These are phyloP conservation scores for Metarhizium guizhouense DNA, from an alignment of 2,329 filamentous ascomycete genomes.

Conservation along the genomic window DNA sequence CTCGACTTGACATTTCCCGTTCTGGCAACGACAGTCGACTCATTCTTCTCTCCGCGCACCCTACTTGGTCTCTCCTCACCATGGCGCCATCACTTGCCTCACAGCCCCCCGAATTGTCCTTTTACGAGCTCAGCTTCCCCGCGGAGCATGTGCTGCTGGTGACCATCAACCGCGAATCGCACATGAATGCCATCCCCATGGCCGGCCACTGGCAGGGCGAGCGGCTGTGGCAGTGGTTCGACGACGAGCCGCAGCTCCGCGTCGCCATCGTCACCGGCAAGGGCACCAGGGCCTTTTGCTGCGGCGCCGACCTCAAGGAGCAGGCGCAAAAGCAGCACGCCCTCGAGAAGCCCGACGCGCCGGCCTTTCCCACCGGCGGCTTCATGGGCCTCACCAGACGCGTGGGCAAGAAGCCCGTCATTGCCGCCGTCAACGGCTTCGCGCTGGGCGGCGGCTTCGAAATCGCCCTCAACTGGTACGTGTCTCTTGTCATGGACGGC, in stretches of 20 bases:
- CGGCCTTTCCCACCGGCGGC: slow-evolving; percentile 29
- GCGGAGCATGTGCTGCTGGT: slow-evolving; percentile 38
- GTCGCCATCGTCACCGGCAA: slow-evolving; percentile 42
- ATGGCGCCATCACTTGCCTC: slow-evolving; percentile 9
- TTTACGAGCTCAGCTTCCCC: slow-evolving; percentile 32
- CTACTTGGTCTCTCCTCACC: background rate
- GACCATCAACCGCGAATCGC: slow-evolving; percentile 40
- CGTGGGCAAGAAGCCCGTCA: slow-evolving; percentile 50
- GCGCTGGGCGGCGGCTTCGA: slow-evolving; percentile 50
- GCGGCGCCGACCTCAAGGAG: slow-evolving; percentile 46
- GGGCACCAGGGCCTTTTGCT: slow-evolving; percentile 43
- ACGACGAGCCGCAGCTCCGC: slow-evolving; percentile 36
- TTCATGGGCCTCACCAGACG: slow-evolving; percentile 42
- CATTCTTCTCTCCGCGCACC: too few relatives aligned
- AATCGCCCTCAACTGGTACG: slow-evolving; percentile 44
- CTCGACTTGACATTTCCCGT: too few relatives aligned
- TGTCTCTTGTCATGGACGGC: background rate
- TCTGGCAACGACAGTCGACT: too few relatives aligned
- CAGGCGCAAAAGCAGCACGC: slow-evolving; percentile 19
- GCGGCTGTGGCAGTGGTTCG: slow-evolving; percentile 43
- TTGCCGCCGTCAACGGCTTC: slow-evolving; percentile 50
- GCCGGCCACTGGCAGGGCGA: slow-evolving; percentile 39
- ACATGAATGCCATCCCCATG: slow-evolving; percentile 36
- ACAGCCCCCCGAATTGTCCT: slow-evolving; percentile 8
- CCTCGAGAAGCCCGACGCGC: slow-evolving; percentile 6